A percentile compares a stretch with the other conserved stretches of the same genome.
These are phyloP conservation scores for Grigorovia transvaalensis DNA, from an alignment of 805 yeast species.

Conservation along the genomic window DNA sequence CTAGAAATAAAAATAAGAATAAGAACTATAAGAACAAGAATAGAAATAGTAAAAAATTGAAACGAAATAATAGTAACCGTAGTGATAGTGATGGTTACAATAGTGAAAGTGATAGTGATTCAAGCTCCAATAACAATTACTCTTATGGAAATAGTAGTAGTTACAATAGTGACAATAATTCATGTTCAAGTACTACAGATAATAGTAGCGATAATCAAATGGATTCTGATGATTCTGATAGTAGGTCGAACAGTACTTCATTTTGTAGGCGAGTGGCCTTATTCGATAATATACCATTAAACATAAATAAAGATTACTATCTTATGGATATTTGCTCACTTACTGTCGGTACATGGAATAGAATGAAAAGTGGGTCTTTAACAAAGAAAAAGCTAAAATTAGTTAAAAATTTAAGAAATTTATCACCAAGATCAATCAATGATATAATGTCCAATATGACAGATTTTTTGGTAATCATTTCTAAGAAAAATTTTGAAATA, in stretches of 20 bases:
- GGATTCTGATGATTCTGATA: neutral
- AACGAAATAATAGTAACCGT: slow-evolving; percentile 1
- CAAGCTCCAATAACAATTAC: too few species aligned
- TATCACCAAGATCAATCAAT: slow-evolving; percentile 58
- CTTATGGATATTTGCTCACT: slow-evolving; percentile 58
- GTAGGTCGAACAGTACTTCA: neutral
- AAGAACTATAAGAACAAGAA: neutral
- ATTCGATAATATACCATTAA: slow-evolving; percentile 39
- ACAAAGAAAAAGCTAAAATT: slow-evolving; percentile 27
- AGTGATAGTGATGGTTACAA: slow-evolving; percentile 1
- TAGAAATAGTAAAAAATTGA: neutral
- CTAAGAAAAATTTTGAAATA: slow-evolving; percentile 60
- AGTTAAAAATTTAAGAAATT: slow-evolving; percentile 42
- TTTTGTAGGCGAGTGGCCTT: slow-evolving; percentile 3
- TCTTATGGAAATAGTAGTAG: neutral
- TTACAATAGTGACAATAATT: neutral
- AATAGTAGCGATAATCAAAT: neutral
- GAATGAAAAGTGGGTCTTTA: slow-evolving; percentile 55
- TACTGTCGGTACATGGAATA: slow-evolving; percentile 73
- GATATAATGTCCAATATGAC: slow-evolving; percentile 53
- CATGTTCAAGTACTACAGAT: neutral
- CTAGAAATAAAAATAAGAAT: neutral
- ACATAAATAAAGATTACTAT: slow-evolving; percentile 54
- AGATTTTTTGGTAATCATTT: slow-evolving; percentile 59
- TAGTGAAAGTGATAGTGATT: neutral